A percentile compares a stretch with the other conserved stretches of the same genome.
Evolutionary conservation across 1,284 basidiomycete species (phyloP).

Genomic region (Cutaneotrichosporon dermatis): DNA sequence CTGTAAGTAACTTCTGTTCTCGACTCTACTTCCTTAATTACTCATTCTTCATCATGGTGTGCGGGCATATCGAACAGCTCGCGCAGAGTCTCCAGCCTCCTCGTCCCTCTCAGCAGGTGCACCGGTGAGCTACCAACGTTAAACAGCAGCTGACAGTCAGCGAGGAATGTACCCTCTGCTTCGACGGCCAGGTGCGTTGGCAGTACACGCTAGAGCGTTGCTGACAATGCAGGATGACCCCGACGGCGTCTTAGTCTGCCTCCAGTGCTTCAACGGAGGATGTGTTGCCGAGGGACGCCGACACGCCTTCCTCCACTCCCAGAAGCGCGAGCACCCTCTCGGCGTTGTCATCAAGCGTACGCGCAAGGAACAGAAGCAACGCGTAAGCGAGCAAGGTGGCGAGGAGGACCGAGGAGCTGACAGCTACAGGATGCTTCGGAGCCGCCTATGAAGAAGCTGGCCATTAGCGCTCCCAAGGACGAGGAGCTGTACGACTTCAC

Average conservation of each 20-base stretch:
- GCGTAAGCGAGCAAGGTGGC: conserved; percentile 54
- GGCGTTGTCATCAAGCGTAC: conserved; percentile 78
- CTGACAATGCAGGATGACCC: conserved; percentile 58
- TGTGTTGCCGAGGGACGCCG: conserved; percentile 60
- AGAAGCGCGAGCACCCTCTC: conserved; percentile 68
- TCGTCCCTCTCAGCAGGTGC: conserved; percentile 41
- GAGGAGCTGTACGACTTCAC: conserved; percentile 78
- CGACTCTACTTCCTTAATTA: neutral
- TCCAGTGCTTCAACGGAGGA: conserved; percentile 89
- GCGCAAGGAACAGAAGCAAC: conserved; percentile 60
- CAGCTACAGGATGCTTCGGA: conserved; percentile 55
- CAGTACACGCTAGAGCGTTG: neutral
- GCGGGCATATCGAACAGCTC: conserved; percentile 33
- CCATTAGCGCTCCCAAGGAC: conserved; percentile 77
- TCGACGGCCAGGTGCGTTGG: conserved; percentile 81
- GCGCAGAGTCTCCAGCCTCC: conserved; percentile 32
- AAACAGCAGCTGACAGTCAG: conserved; percentile 23
- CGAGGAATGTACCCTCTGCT: conserved; percentile 72
- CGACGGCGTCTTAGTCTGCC: conserved; percentile 80
- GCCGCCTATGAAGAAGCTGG: conserved; percentile 85
- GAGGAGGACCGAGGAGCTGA: neutral
- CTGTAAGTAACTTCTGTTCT: neutral
- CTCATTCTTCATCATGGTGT: conserved; percentile 16
- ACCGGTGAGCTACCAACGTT: conserved; percentile 32
- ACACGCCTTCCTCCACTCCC: conserved; percentile 68